phyloP scores from a whole-genome alignment of 345 rosid species.

The Arabis hirsuta region DNA sequence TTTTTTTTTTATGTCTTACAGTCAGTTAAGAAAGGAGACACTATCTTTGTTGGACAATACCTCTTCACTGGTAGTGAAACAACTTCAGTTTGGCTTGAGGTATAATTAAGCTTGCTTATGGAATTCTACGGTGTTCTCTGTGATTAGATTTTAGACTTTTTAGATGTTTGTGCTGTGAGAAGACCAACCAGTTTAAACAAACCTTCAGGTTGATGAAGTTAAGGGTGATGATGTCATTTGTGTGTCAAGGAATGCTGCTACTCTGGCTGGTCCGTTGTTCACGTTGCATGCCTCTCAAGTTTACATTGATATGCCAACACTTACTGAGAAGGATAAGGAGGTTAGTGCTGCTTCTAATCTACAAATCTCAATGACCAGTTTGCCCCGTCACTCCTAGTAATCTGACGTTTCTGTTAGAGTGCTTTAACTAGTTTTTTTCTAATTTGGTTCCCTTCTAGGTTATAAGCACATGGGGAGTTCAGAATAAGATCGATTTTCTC shows the following conservation, averaged over 20 bases:
- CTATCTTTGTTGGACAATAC: conserved; percentile 89
- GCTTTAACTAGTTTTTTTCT: neutral
- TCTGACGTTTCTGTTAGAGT: neutral
- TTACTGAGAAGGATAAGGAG: conserved; percentile 84
- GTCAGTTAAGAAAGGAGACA: conserved; percentile 89
- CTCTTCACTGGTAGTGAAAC: conserved; percentile 95
- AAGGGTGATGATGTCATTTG: conserved; percentile 80
- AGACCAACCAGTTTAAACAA: conserved; percentile 3
- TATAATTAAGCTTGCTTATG: conserved; percentile 19
- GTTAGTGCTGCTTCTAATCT: conserved; percentile 41
- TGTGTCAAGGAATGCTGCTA: conserved; percentile 79
- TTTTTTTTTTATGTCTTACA: conserved; percentile 46
- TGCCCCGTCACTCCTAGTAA: neutral
- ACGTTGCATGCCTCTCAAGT: conserved; percentile 87
- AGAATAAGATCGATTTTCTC: conserved; percentile 90
- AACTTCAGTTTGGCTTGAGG: conserved; percentile 97
- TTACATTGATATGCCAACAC: conserved; percentile 81
- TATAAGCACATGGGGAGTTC: conserved; percentile 83
- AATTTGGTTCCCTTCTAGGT: conserved; percentile 47
- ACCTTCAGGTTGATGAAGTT: conserved; percentile 71
- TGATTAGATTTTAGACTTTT: neutral
- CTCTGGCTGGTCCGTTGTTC: conserved; percentile 82
- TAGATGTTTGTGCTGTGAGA: conserved; percentile 13
- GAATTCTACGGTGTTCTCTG: neutral
- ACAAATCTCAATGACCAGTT: neutral